phyloP scores from a whole-genome alignment of 2,329 filamentous ascomycete species.

The Fusarium duplospermum region DNA sequence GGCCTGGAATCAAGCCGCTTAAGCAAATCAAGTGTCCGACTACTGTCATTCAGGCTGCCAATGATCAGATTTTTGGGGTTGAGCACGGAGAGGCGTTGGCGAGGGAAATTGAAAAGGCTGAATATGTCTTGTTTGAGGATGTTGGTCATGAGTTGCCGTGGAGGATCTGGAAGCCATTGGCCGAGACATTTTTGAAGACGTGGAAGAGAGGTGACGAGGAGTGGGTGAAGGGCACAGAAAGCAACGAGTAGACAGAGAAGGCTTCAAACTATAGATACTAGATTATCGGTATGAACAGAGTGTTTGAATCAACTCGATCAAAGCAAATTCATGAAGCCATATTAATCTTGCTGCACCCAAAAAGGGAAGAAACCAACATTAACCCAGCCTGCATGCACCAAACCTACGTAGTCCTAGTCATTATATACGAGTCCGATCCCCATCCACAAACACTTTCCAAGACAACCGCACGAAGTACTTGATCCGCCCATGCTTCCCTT shows the following conservation, averaged over 20 bases:
- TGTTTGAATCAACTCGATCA: too few species aligned
- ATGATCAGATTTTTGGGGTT: conserved; percentile 46
- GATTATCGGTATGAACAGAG: too few species aligned
- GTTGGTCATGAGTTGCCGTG: conserved; percentile 37
- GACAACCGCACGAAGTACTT: neutral
- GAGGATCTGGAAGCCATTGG: conserved; percentile 21
- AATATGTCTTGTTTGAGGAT: conserved; percentile 39
- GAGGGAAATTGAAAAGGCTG: conserved; percentile 33
- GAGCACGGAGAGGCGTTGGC: conserved; percentile 43
- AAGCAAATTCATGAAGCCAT: neutral
- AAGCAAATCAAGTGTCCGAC: conserved; percentile 41
- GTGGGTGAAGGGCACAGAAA: neutral
- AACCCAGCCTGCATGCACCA: neutral
- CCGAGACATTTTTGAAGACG: neutral
- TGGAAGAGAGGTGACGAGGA: conserved; percentile 21
- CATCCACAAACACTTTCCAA: neutral
- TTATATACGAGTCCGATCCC: neutral
- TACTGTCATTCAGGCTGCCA: conserved; percentile 44
- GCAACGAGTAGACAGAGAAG: neutral
- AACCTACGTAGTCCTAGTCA: neutral
- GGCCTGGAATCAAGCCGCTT: conserved; percentile 41
- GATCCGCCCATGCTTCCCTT: neutral
- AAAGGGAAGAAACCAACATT: neutral
- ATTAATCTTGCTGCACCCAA: neutral
- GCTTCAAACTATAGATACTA: too few species aligned